Evolutionary conservation across 2,329 filamentous ascomycete species (phyloP).

Genomic region (Fusarium tricinctum): DNA sequence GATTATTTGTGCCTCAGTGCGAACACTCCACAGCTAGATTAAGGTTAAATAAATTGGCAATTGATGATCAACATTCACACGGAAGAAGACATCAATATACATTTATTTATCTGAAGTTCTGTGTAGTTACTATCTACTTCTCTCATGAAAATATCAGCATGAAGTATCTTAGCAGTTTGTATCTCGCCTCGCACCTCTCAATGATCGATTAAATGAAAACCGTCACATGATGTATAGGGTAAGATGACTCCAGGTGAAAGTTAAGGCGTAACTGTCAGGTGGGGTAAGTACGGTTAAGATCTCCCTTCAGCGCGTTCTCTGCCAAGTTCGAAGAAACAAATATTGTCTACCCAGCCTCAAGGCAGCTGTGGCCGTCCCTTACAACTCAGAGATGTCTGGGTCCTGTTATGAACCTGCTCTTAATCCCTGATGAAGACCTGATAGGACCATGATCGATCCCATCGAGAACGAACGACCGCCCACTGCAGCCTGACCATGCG

Average conservation of each 20-base stretch:
- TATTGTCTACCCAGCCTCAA: not conserved
- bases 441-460: not conserved
- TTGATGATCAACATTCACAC: no score
- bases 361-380: no score
- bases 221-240: not conserved
- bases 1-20: not conserved
- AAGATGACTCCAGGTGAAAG: not conserved
- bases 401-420: no score
- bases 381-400: no score
- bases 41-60: not conserved
- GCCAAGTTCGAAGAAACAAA: not conserved
- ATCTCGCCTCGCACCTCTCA: not conserved
- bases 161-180: no score
- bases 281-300: not conserved
- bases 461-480: not conserved
- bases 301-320: not conserved
- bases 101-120: no score
- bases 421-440: not conserved
- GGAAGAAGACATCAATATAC: no score
- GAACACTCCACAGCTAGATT: not conserved
- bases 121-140: no score
- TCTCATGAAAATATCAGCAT: no score
- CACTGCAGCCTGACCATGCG: not conserved
- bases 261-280: not conserved
- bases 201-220: not conserved